phyloP scores from a whole-genome alignment of 148 eudicot genomes.

The Vaccinium darrowii region DNA sequence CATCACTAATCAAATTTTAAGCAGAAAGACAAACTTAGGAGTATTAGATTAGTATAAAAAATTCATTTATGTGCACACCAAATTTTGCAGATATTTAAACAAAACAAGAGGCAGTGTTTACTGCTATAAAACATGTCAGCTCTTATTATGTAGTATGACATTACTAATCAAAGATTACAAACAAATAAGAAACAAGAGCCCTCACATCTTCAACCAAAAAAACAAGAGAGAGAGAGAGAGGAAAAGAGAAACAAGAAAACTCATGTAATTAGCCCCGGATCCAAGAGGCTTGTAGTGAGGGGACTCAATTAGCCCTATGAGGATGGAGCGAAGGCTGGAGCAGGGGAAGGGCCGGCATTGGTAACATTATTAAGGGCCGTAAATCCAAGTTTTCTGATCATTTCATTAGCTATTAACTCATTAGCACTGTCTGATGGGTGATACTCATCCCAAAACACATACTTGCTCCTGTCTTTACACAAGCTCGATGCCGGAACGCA shows the following conservation, averaged over 20 bases:
- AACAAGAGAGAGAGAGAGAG: not conserved
- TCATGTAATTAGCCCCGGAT: not conserved
- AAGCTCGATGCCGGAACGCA: constrained; percentile 68
- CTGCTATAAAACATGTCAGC: not conserved
- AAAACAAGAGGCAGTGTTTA: not conserved
- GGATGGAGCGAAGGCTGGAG: constrained; percentile 36
- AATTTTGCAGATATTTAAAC: not conserved
- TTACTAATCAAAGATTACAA: not conserved
- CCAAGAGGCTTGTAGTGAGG: no score
- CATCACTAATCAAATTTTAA: no score
- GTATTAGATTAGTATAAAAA: not conserved
- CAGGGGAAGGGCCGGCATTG: constrained; percentile 16
- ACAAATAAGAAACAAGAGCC: not conserved
- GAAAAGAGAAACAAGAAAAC: not conserved
- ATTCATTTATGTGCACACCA: not conserved
- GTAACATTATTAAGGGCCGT: constrained; percentile 18
- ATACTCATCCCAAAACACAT: constrained; percentile 93
- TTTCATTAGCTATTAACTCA: constrained; percentile 55
- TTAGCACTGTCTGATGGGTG: constrained; percentile 85
- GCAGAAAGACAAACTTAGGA: not conserved
- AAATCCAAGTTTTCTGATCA: constrained; percentile 60
- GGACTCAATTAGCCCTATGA: not conserved
- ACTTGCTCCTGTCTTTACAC: constrained; percentile 77
- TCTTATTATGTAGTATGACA: not conserved
- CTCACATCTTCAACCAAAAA: not conserved